Percentiles rank a stretch among this genome's conserved stretches.
Conservation (phyloP, 2,329 filamentous ascomycete genomes). For the Colletotrichum sp. region DNA sequence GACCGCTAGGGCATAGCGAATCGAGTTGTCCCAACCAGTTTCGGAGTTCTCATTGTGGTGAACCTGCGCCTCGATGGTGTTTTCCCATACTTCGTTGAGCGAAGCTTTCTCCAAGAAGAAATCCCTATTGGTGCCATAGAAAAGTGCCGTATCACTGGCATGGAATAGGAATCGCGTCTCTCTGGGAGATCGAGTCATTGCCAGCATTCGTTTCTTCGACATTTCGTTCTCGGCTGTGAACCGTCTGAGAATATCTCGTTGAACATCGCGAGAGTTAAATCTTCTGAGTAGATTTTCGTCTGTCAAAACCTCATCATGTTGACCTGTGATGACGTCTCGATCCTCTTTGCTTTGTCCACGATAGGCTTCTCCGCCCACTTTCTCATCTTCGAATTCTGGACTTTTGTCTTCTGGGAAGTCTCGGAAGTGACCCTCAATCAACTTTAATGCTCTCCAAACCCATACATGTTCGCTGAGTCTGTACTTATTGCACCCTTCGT, state of each 20-base stretch:
- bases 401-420: not conserved
- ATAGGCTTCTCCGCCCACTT: too few species aligned
- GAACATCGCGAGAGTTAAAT: not conserved
- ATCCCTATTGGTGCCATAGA: not conserved
- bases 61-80: not conserved
- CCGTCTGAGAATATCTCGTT: not conserved
- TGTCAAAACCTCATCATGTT: not conserved
- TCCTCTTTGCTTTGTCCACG: rapidly evolving
- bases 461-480: not conserved
- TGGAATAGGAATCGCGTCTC: not conserved
- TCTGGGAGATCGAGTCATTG: not conserved
- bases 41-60: not conserved
- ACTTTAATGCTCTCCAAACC: not conserved
- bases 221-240: not conserved
- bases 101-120: not conserved
- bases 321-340: rapidly evolving
- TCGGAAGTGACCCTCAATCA: not conserved
- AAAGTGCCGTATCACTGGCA: not conserved
- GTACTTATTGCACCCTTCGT: not conserved
- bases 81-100: not conserved
- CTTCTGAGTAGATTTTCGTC: rapidly evolving
- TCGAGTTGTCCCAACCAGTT: not conserved
- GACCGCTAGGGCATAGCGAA: not conserved
- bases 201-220: not conserved
- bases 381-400: too few species aligned